Evolutionary conservation across 371 early-diverging fungal species (phyloP), one percentile per base, ranked within the genome.

Genomic region (Dentiscutata heterogama): DNA sequence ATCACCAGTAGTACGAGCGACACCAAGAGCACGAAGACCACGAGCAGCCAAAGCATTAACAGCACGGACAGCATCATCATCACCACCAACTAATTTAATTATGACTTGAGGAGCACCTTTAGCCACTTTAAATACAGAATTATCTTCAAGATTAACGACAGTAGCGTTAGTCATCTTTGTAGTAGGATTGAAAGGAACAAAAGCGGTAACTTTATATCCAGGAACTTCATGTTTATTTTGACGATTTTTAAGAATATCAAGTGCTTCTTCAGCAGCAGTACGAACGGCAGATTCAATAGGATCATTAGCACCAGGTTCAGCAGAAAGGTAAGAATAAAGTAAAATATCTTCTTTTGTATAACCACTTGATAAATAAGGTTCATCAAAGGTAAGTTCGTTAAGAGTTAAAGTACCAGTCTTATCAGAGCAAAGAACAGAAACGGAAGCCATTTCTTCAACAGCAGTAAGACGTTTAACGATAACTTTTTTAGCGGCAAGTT

Each of bases 51-150:
- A 92, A 79, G 91, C 87, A 74, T 91, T 91, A 68, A 98, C 96
- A 35, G 95, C 95, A 51, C 87, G 86, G 54, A 92, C 92, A 22
- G 95, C 96, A 54, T 93, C 91, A 74, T 90, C 89, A 87, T 95
- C 91, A 51, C 95, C 95, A 73, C 95, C 95, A 14, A 92, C 94
- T 61, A 97, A 91, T 78, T 90, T 87, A 77, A 95, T 89, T 75
- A 97, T 95, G 29, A 96, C 97, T 85, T 97, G 97, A 22, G 98
- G 98, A 25, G 98, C 97, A 82, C 98, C 98, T 90, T 98, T 98
- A 83, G 96, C 96, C 39, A 94, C 95, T 83, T 94, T 90, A 89
- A 96, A 97, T 35, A 88, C 86, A 75, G 90, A 90, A 65, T 88
- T 91, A 35, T 90, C 93, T 22, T 90, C 86, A 61, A 89, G 86